These are phyloP conservation scores for Paecilomyces sp. DNA, from an alignment of 2,329 filamentous ascomycete genomes.

Conservation along the genomic window DNA sequence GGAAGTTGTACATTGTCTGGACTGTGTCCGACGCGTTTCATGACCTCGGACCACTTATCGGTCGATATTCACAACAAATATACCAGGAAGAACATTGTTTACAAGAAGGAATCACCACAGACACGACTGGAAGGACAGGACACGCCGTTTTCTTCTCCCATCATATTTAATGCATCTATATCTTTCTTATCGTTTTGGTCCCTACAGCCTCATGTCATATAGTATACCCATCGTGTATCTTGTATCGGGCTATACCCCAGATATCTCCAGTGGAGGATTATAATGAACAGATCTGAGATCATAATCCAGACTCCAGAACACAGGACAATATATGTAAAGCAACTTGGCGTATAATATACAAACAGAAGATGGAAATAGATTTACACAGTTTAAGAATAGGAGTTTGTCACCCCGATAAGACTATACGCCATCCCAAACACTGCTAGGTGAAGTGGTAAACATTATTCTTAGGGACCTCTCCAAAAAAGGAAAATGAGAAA, in stretches of 20 bases:
- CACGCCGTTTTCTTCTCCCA: background rate
- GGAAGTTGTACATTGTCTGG: conserved; percentile 31
- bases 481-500: background rate
- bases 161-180: background rate
- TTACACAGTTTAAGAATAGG: background rate
- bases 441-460: background rate
- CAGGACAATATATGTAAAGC: background rate
- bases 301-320: background rate
- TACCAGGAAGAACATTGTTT: background rate
- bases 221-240: background rate
- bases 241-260: background rate
- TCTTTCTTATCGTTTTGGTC: background rate
- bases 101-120: background rate
- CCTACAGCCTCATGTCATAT: background rate
- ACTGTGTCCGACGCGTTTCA: conserved; percentile 21
- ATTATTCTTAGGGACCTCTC: background rate
- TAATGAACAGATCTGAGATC: background rate
- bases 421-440: background rate
- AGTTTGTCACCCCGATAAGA: background rate
- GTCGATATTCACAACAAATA: background rate
- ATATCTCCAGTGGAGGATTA: background rate
- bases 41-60: background rate
- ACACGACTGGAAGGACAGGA: background rate
- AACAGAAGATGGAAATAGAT: background rate
- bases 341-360: background rate